A percentile compares a stretch with the other conserved stretches of the same genome.
phyloP scores from a whole-genome alignment of 345 rosid species.

The Arabis alpina region DNA sequence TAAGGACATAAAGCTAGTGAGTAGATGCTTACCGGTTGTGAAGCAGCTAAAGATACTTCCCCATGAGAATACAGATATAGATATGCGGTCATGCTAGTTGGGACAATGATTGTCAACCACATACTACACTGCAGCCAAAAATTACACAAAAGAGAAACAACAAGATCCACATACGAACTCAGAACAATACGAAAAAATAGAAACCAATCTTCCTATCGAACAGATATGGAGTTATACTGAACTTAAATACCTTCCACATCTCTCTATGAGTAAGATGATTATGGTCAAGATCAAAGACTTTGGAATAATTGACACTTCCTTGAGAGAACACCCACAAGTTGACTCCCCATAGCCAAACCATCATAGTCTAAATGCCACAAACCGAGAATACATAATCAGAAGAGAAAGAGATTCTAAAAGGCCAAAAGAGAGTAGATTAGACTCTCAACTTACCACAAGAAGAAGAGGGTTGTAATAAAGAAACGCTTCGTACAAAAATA shows the following conservation, averaged over 20 bases:
- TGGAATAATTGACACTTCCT: slow-evolving; percentile 80
- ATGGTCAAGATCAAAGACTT: slow-evolving; percentile 89
- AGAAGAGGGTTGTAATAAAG: slow-evolving; percentile 95
- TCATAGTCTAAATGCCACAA: slow-evolving; percentile 65
- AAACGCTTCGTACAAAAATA: slow-evolving; percentile 88
- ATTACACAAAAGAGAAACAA: slow-evolving; percentile 28
- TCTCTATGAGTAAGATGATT: slow-evolving; percentile 89
- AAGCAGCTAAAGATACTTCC: slow-evolving; percentile 96
- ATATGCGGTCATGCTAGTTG: slow-evolving; percentile 97
- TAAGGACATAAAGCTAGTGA: slow-evolving; percentile 1
- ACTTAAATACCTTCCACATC: slow-evolving; percentile 83
- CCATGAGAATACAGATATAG: slow-evolving; percentile 95
- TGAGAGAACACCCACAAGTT: slow-evolving; percentile 88
- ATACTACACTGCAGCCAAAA: slow-evolving; percentile 78
- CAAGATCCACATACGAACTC: slow-evolving; percentile 25
- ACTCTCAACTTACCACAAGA: slow-evolving; percentile 70
- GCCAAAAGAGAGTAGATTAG: slow-evolving; percentile 6
- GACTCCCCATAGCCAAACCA: slow-evolving; percentile 99
- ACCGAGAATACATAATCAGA: not conserved
- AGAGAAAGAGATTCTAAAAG: not conserved
- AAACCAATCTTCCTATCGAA: not conserved
- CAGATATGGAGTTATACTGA: not conserved
- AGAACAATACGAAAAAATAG: slow-evolving; percentile 1
- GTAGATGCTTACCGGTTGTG: slow-evolving; percentile 89
- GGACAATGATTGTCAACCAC: slow-evolving; percentile 95